phyloP scores from a whole-genome alignment of 176 grass and related monocot genomes.

The Phoenix dactylifera region DNA sequence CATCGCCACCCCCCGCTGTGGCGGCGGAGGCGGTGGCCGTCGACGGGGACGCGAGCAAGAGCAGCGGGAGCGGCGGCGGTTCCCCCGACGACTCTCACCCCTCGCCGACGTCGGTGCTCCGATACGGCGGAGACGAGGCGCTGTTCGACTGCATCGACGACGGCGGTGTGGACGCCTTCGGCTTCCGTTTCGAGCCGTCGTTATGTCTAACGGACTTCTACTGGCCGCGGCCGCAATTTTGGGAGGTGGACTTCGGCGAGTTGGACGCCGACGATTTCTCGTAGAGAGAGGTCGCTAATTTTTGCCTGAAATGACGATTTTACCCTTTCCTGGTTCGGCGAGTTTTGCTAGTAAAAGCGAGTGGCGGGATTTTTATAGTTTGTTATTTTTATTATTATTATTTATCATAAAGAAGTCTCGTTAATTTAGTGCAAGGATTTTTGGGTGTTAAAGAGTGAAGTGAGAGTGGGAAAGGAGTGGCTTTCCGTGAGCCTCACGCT shows the following conservation, averaged over 20 bases:
- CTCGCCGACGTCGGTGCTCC: constrained; percentile 9
- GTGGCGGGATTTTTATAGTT: too few relatives aligned
- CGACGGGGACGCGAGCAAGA: too few relatives aligned
- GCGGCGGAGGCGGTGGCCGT: neutral
- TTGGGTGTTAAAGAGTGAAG: too few relatives aligned
- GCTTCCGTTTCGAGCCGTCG: neutral
- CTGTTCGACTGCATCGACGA: neutral
- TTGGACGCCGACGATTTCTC: neutral
- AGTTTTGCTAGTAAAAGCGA: too few relatives aligned
- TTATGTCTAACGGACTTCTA: neutral
- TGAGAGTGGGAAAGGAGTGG: too few relatives aligned
- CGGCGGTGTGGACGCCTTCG: constrained; percentile 16
- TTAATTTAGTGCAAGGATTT: too few relatives aligned
- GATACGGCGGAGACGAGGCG: neutral
- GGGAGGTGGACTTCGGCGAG: neutral
- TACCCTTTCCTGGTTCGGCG: too few relatives aligned
- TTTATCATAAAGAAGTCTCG: too few relatives aligned
- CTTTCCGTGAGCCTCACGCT: too few relatives aligned
- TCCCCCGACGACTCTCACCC: neutral
- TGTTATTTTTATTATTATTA: too few relatives aligned
- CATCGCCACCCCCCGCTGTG: neutral
- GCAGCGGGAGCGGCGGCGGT: neutral
- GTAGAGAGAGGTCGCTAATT: neutral
- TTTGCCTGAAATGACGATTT: neutral
- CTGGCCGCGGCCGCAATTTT: neutral